These are phyloP conservation scores for Thinopyrum elongatum DNA, from an alignment of 176 grass and related monocot genomes.

Conservation along the genomic window DNA sequence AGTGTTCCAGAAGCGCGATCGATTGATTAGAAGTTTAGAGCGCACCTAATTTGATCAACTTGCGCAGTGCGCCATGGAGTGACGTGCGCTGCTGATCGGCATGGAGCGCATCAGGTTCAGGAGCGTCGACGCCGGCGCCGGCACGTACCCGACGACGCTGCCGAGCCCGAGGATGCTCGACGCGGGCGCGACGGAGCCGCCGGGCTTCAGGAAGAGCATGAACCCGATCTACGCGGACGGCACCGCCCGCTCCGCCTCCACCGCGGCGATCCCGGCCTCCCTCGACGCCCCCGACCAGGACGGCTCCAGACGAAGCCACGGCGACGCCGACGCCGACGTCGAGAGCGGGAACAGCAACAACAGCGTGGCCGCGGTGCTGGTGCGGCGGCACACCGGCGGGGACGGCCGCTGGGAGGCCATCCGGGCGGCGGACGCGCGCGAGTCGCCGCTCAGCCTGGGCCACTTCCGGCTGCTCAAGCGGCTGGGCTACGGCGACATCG, in stretches of 20 bases:
- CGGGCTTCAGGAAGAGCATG: constrained; percentile 45
- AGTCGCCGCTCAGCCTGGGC: constrained; percentile 69
- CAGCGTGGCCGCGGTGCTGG: neutral
- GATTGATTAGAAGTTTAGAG: too few relatives aligned
- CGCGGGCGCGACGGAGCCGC: neutral
- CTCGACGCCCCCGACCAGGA: neutral
- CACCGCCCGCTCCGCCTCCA: neutral
- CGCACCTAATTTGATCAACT: too few relatives aligned
- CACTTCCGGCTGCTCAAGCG: constrained; percentile 80
- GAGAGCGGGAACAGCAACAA: neutral
- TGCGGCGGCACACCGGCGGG: constrained; percentile 69
- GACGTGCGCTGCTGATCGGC: neutral
- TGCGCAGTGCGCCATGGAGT: neutral
- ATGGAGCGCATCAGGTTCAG: constrained; percentile 35
- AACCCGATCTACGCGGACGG: constrained; percentile 33
- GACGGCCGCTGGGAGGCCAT: constrained; percentile 79
- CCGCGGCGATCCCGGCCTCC: neutral
- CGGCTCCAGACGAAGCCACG: neutral
- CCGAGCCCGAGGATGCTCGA: constrained; percentile 36
- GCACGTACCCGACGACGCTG: constrained; percentile 42
- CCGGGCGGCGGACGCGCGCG: constrained; percentile 43
- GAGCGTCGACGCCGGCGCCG: constrained; percentile 32
- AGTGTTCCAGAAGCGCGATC: too few relatives aligned
- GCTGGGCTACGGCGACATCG: constrained; percentile 90
- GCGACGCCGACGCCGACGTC: neutral